phyloP scores from a whole-genome alignment of 257 asterid species.

The Linderniella brevidens region DNA sequence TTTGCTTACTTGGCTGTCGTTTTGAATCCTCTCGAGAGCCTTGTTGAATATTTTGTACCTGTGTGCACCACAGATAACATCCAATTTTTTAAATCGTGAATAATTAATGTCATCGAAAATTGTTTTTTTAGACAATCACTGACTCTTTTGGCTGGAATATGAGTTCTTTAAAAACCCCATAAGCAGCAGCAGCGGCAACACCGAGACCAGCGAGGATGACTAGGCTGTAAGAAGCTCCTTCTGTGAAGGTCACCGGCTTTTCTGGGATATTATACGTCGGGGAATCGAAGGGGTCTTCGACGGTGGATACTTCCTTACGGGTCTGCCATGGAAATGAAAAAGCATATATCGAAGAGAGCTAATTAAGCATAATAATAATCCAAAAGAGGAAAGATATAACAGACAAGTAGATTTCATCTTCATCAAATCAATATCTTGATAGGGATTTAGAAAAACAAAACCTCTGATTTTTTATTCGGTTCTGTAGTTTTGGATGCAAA shows the following conservation, averaged over 20 bases:
- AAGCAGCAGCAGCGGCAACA: conserved; percentile 70
- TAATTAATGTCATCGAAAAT: neutral
- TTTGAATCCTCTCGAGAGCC: conserved; percentile 76
- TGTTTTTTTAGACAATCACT: too few relatives aligned
- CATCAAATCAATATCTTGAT: too few relatives aligned
- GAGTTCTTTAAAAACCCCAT: conserved; percentile 79
- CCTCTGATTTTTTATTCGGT: too few relatives aligned
- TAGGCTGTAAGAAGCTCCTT: conserved; percentile 81
- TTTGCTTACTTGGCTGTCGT: conserved; percentile 51
- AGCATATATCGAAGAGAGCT: too few relatives aligned
- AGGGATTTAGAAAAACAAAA: too few relatives aligned
- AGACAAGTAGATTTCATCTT: too few relatives aligned
- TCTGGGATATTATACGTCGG: conserved; percentile 94
- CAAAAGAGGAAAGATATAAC: too few relatives aligned
- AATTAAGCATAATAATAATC: too few relatives aligned
- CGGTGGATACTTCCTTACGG: conserved; percentile 49
- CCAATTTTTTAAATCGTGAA: neutral
- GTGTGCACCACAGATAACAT: conserved; percentile 4
- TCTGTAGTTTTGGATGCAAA: too few relatives aligned
- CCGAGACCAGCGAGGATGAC: conserved; percentile 85
- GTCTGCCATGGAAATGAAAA: conserved; percentile 24
- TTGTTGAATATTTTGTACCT: conserved; percentile 78
- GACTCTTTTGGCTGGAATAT: conserved; percentile 86
- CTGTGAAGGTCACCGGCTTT: conserved; percentile 84
- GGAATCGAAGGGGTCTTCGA: conserved; percentile 84